Base-by-base conservation (phyloP, 192 early-diverging fungal species). In the Gamsiella multidivaricata region DNA sequence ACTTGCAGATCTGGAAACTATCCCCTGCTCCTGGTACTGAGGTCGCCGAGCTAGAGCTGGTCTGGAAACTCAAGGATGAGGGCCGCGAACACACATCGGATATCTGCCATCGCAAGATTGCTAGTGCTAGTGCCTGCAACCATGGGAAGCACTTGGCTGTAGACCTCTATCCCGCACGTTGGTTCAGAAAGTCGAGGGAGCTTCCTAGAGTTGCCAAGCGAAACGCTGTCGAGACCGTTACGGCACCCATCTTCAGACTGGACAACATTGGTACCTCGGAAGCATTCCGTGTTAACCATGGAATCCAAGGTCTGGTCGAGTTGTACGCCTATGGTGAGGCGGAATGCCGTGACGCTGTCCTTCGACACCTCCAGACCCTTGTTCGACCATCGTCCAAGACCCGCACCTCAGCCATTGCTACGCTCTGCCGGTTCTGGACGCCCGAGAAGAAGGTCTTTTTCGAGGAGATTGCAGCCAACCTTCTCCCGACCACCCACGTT, bases 11-110 rank as follows among this genome's bases (percentile, higher is more conserved):
- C 45, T 62, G 60, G 60, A 49, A 51, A 18, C 60, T 62, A 1
- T 62, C 60, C 6, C 33, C 60, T 0, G 47, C 15, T 10, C 47
- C 60, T 12, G 47, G 46, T 5, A 62, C 45, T 22, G 60, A 62
- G 32, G 2, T 62, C 2, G 45, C 46, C n/a, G 60, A 50, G 17
- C 47, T 62, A 2, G 60, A 49, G 32, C n/a, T 47, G 11, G 60
- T 62, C 22, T 62, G 60, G 60, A 51, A 62, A 22, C 60, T 62
- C 15, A 51, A 62, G 47, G 47, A 51, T 23, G 60, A 49, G 20
- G 47, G 47, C 20, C 45, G 20, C 28, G 60, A 62, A 18, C 60
- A 50, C 32, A 33, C 47, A 0, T 15, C n/a, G 10, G 60, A 50
- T 14, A 22, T 50, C 32, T 51, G 60, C 45, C 60, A 50, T 37